These are phyloP conservation scores for Colletotrichum agaves DNA, from an alignment of 2,329 filamentous ascomycete genomes.

Conservation along the genomic window DNA sequence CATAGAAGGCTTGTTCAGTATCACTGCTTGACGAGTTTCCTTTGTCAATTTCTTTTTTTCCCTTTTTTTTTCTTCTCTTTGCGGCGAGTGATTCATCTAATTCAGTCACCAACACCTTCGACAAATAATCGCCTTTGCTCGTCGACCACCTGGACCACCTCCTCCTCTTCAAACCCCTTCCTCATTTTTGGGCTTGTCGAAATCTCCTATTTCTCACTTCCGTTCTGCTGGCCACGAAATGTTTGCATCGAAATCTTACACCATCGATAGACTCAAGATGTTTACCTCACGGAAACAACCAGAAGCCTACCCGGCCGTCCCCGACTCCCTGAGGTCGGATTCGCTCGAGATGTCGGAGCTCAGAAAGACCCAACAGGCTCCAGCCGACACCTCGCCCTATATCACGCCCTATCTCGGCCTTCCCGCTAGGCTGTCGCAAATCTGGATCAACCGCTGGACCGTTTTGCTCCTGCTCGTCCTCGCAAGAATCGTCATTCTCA, in stretches of 20 bases:
- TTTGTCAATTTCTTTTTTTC: constrained; percentile 36
- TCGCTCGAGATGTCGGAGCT: constrained; percentile 50
- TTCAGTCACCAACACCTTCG: constrained; percentile 15
- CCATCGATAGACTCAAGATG: constrained; percentile 49
- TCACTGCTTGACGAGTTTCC: constrained; percentile 37
- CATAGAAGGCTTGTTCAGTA: constrained; percentile 35
- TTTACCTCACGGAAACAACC: constrained; percentile 48
- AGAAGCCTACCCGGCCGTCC: constrained; percentile 50
- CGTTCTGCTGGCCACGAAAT: constrained; percentile 25
- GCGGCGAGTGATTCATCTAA: constrained; percentile 32
- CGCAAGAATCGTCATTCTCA: constrained; percentile 80
- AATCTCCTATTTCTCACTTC: not conserved
- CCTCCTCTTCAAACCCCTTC: not conserved
- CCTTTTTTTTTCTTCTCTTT: constrained; percentile 13
- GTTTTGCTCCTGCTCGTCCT: constrained; percentile 88
- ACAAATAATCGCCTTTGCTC: constrained; percentile 17
- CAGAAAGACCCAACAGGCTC: constrained; percentile 45
- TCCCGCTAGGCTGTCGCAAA: constrained; percentile 88
- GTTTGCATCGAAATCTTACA: constrained; percentile 35
- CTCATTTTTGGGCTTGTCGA: not conserved
- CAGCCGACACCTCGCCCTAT: constrained; percentile 70
- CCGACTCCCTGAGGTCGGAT: constrained; percentile 50
- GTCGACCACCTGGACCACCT: not conserved
- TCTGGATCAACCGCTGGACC: constrained; percentile 99
- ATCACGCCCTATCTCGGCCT: constrained; percentile 94